These are phyloP conservation scores for Ciborinia camelliae DNA, from an alignment of 2,329 filamentous ascomycete genomes.

Conservation along the genomic window DNA sequence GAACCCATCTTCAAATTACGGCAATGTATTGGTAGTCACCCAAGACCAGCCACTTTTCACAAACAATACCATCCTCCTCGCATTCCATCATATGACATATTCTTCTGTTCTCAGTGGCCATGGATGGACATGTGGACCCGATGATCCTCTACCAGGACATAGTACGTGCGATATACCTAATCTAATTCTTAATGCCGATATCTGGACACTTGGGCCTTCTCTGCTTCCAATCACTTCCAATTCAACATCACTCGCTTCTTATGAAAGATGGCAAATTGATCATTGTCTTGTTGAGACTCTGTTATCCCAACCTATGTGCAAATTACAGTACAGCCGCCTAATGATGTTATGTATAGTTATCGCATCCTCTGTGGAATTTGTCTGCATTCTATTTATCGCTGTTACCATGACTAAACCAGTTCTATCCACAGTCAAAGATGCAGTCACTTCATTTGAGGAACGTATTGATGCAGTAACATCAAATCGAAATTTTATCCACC, in stretches of 20 bases:
- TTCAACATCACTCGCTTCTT: slow-evolving; percentile 5
- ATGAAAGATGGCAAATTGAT: slow-evolving; percentile 25
- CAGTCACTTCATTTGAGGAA: slow-evolving; percentile 39
- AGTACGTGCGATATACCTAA: slow-evolving; percentile 25
- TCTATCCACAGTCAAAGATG: slow-evolving; percentile 39
- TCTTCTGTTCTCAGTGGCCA: slow-evolving; percentile 27
- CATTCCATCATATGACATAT: slow-evolving; percentile 25
- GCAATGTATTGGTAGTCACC: slow-evolving; percentile 27
- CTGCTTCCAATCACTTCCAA: neutral
- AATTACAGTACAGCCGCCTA: slow-evolving; percentile 25
- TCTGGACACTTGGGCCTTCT: slow-evolving; percentile 25
- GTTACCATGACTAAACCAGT: slow-evolving; percentile 28
- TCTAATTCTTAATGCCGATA: slow-evolving; percentile 22
- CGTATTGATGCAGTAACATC: slow-evolving; percentile 35
- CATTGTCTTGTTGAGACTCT: slow-evolving; percentile 27
- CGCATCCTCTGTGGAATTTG: neutral
- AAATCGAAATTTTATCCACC: slow-evolving; percentile 30
- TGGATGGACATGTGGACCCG: slow-evolving; percentile 28
- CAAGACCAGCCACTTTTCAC: slow-evolving; percentile 21
- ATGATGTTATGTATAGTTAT: neutral
- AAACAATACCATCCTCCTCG: slow-evolving; percentile 23
- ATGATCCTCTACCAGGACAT: slow-evolving; percentile 23
- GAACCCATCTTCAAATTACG: slow-evolving; percentile 19
- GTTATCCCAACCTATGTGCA: slow-evolving; percentile 22
- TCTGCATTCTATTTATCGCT: neutral